Evolutionary conservation across 2,329 filamentous ascomycete genomes (phyloP).

Genomic region (Aspergillus sp.): DNA sequence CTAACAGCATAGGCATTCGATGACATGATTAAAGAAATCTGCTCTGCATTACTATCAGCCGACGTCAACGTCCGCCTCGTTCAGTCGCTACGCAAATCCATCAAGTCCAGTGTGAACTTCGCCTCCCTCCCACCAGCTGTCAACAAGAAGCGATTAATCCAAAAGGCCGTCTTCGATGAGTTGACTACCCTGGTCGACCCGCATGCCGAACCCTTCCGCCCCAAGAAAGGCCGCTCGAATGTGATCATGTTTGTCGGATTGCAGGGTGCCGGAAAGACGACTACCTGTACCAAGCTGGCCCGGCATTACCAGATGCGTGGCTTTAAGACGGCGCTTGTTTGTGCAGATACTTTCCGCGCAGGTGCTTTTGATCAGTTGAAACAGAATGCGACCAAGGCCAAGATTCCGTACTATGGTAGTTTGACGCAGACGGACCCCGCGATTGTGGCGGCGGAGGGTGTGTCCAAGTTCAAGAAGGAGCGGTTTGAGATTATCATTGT

Average conservation of each 20-base stretch:
- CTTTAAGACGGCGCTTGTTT: slow-evolving; percentile 88
- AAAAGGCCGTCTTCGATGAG: slow-evolving; percentile 96
- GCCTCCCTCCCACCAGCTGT: slow-evolving; percentile 83
- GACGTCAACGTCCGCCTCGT: slow-evolving; percentile 97
- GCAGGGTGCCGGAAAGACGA: slow-evolving; percentile 96
- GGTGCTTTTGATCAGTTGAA: slow-evolving; percentile 98
- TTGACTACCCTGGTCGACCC: slow-evolving; percentile 93
- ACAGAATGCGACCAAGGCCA: slow-evolving; percentile 97
- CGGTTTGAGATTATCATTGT: slow-evolving; percentile 97
- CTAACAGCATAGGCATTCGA: slow-evolving; percentile 68
- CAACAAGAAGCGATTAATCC: slow-evolving; percentile 97
- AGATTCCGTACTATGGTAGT: slow-evolving; percentile 97
- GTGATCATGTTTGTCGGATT: slow-evolving; percentile 99
- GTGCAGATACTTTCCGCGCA: slow-evolving; percentile 96
- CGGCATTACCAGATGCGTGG: slow-evolving; percentile 90
- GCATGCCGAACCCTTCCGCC: slow-evolving; percentile 90
- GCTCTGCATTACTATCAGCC: slow-evolving; percentile 86
- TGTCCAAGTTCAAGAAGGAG: slow-evolving; percentile 99
- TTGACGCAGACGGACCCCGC: slow-evolving; percentile 94
- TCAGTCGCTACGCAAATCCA: slow-evolving; percentile 82
- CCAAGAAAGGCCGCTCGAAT: slow-evolving; percentile 91
- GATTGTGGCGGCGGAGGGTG: slow-evolving; percentile 86
- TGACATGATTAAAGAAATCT: slow-evolving; percentile 97
- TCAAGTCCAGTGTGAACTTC: slow-evolving; percentile 86
- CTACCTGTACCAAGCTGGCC: slow-evolving; percentile 94